Conservation (phyloP, 2,329 filamentous ascomycete genomes). For the Cylindrodendrum hubeiense region DNA sequence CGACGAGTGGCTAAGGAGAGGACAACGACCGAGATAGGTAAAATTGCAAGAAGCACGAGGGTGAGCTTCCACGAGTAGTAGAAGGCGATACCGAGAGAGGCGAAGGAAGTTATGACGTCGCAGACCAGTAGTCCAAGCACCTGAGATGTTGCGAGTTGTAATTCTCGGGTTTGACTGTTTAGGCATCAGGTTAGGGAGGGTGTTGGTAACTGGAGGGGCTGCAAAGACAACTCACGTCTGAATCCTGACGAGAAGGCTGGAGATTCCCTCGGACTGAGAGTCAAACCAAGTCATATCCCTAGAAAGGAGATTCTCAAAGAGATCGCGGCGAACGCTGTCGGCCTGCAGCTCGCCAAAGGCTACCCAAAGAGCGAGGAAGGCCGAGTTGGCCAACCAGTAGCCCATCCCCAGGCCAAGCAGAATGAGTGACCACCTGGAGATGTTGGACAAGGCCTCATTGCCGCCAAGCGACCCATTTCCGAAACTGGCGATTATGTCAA, state of each 20-base stretch:
- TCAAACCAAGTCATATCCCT: conserved; percentile 90
- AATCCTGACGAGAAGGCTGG: conserved; percentile 76
- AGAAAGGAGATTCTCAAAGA: conserved; percentile 78
- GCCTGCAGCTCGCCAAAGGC: conserved; percentile 86
- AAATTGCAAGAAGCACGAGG: conserved; percentile 79
- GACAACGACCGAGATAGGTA: conserved; percentile 75
- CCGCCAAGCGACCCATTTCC: conserved; percentile 66
- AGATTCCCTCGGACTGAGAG: conserved; percentile 75
- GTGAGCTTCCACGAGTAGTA: conserved; percentile 88
- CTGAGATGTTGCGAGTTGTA: conserved; percentile 85
- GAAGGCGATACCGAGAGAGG: conserved; percentile 79
- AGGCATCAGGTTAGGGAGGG: neutral
- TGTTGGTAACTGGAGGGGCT: neutral
- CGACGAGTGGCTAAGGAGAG: conserved; percentile 71
- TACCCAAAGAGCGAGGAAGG: conserved; percentile 79
- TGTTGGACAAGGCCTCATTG: conserved; percentile 63
- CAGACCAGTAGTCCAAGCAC: conserved; percentile 79
- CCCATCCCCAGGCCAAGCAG: conserved; percentile 73
- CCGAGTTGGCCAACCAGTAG: conserved; percentile 75
- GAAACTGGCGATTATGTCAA: conserved; percentile 77
- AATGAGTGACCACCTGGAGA: conserved; percentile 72
- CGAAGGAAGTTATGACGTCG: conserved; percentile 72
- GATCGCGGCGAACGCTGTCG: conserved; percentile 68
- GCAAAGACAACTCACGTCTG: conserved; percentile 71
- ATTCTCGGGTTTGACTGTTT: conserved; percentile 81